Evolutionary conservation across 768 basidiomycete species (phyloP), one percentile per base, ranked within the genome.

Genomic region (Suillus subaureus): DNA sequence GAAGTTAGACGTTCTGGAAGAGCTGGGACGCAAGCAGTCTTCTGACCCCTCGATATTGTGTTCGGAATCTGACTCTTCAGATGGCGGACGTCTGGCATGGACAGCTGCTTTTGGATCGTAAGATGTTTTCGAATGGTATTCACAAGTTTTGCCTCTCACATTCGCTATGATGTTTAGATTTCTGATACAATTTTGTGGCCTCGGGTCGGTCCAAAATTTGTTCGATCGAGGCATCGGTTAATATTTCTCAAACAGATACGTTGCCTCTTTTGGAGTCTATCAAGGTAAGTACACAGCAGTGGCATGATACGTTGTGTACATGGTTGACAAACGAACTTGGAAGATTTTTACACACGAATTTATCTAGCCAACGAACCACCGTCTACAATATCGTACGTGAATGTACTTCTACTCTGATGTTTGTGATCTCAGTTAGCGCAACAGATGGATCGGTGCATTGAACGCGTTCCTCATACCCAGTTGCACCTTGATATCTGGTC

Each of bases 391-490:
- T 72, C 75, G 76, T 75, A 54, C 63, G 75, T 64, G 37, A 12
- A 63, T 52, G 4, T 45, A 39, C 28, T 11, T 43, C 6, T 31
- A 31, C 58, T 67, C 33, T 79, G 81, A 78, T 37, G 71, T 72
- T 8, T 63, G 73, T 26, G 74, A 68, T 47, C 37, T 58, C 23
- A 40, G 16, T 11, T 5, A 23, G 5, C 23, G 37, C 28, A n/a
- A n/a, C 39, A 72, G 72, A 16, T 77, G 72, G 73, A 77, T 85
- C 61, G 84, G 83, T n/a, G 80, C 82, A 40, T 72, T 79, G 16
- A 80, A 82, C 62, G 67, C 82, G 4, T 76, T 80, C 39, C 72
- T 84, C 11, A 67, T 78, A 12, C 67, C 82, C 16, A 73, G 77
- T 0, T 70, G 73, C 47, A 81, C 82, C 3, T 68, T 82, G 23